Percentiles rank a stretch among this genome's conserved stretches.
Conservation (phyloP, 305 asterid species). For the Rubia occidens region DNA sequence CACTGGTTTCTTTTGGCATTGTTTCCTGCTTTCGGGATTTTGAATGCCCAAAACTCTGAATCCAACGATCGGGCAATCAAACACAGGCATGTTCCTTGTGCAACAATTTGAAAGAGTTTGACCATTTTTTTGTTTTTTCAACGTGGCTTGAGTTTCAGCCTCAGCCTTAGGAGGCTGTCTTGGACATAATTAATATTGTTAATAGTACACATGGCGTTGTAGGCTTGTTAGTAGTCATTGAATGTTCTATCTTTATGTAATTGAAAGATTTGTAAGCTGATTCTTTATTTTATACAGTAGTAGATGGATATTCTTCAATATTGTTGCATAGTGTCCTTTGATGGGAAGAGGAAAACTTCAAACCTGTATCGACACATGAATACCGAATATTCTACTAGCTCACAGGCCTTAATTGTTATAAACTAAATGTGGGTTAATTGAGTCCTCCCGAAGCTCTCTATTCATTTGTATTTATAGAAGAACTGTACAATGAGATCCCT, state of each 20-base stretch:
- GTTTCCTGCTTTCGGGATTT: conserved; percentile 64
- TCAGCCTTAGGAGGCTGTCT: background rate
- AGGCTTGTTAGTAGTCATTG: background rate
- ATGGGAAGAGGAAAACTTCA: background rate
- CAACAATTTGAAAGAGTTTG: background rate
- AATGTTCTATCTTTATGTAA: background rate
- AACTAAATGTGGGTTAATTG: no score
- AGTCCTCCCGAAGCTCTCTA: no score
- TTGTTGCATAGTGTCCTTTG: background rate
- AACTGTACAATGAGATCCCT: no score
- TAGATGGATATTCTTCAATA: background rate
- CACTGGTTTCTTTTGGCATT: conserved; percentile 32
- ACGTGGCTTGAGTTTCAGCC: background rate
- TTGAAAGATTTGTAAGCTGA: background rate
- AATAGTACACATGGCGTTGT: background rate
- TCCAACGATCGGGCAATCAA: conserved; percentile 49
- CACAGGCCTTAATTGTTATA: background rate
- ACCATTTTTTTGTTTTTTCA: background rate
- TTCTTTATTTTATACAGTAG: background rate
- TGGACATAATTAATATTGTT: background rate
- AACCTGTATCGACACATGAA: background rate
- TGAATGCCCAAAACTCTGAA: conserved; percentile 69
- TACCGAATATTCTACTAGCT: background rate
- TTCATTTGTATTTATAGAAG: no score
- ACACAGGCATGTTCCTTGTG: conserved; percentile 37